Evolutionary conservation across 2,329 filamentous ascomycete genomes (phyloP), one percentile per base, ranked within the genome.

Genomic region (Onygenales sp.): DNA sequence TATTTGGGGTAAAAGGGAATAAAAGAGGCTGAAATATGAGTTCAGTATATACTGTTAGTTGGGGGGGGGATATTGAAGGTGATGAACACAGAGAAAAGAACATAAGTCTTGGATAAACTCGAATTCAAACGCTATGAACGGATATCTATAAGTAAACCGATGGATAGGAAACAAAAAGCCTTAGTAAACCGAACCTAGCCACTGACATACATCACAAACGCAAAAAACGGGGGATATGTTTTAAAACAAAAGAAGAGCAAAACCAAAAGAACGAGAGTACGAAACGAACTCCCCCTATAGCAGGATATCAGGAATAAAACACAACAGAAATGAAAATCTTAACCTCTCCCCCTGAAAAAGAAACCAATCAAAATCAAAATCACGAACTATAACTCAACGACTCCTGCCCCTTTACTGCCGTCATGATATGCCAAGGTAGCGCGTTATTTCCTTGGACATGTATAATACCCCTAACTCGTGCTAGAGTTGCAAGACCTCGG

Each of bases 361-460:
- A 49, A 6, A 42, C 14, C 1, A 31, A 27, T 13, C 14, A 27
- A 27, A 27, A 27, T 27, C 33, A 14, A 32, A 51, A n/a, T 53
- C 47, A 73, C 54, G 73, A 61, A 61, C 70, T 63, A 63, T 68
- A 69, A 57, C 69, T 71, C 54, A 73, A 53, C 46, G 71, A 60
- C 59, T 72, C 66, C 55, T 72, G 70, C 34, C 69, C 71, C 58
- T 67, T 69, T 31, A 70, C 61, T 40, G 71, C 71, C 0, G 72
- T 74, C 33, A 70, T 71, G 53, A 77, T 68, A 60, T 77, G 74
- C 72, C 73, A 76, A 32, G 74, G 74, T 42, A 76, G 54, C n/a
- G 70, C 64, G 50, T 68, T 37, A 42, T 61, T 69, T n/a, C 60
- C 60, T 54, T 68, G 66, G 39, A 70, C 67, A 56, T 68, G 68